Conservation (phyloP, 2,329 filamentous ascomycete species). For the Botrytis squamosa region DNA sequence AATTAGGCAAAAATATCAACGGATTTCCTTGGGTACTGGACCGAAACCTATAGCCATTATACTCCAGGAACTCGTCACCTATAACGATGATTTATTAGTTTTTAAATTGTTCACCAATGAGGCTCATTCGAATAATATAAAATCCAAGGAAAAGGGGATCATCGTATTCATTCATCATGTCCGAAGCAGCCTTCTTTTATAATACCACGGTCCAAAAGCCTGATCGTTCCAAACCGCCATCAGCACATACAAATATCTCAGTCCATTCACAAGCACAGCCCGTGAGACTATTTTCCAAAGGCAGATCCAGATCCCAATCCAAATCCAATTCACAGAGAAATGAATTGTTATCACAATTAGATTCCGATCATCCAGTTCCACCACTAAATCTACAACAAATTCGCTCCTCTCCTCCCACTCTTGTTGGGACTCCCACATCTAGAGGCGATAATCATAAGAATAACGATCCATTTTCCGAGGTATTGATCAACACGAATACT, state of each 20-base stretch:
- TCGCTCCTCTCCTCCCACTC: conserved; percentile 6
- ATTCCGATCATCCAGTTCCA: conserved; percentile 9
- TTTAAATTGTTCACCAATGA: not conserved
- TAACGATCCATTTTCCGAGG: conserved; percentile 23
- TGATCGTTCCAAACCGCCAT: conserved; percentile 30
- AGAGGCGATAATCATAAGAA: conserved; percentile 9
- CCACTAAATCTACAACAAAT: not conserved
- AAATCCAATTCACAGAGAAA: conserved; percentile 24
- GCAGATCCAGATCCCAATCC: conserved; percentile 23
- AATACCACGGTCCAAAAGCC: conserved; percentile 27
- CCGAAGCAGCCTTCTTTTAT: conserved; percentile 35
- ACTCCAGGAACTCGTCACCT: not conserved
- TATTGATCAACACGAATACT: not conserved
- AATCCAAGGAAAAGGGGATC: not conserved
- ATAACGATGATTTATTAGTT: not conserved
- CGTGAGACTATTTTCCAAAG: conserved; percentile 27
- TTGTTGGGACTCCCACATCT: conserved; percentile 13
- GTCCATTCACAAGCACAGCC: conserved; percentile 29
- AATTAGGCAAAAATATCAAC: conserved; percentile 7
- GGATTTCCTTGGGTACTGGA: not conserved
- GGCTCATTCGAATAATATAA: not conserved
- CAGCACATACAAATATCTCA: conserved; percentile 31
- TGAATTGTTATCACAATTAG: not conserved
- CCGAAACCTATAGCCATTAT: not conserved
- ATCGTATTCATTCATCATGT: conserved; percentile 24